Conservation (phyloP, 2,329 filamentous ascomycete genomes). For the Aspergillus ibericus region DNA sequence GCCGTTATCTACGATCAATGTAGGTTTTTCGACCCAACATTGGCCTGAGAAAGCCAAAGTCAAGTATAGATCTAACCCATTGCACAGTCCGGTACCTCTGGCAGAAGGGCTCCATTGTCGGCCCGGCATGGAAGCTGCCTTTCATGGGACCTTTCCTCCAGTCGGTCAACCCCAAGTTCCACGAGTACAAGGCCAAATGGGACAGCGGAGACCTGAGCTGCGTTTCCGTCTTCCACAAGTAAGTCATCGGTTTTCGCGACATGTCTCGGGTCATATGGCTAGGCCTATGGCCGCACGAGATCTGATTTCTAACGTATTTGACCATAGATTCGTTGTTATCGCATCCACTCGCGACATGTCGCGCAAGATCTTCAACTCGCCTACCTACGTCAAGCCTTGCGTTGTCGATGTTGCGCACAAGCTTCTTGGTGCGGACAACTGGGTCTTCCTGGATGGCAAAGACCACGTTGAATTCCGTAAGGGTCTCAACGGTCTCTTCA, state of each 20-base stretch:
- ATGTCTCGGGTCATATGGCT: background rate
- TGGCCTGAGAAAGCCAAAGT: background rate
- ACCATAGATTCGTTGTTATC: constrained; percentile 80
- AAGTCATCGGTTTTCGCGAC: constrained; percentile 35
- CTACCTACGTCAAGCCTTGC: constrained; percentile 87
- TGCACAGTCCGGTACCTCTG: constrained; percentile 70
- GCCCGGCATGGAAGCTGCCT: constrained; percentile 73
- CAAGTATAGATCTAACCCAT: background rate
- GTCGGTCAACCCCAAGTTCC: constrained; percentile 88
- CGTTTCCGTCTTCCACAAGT: constrained; percentile 99
- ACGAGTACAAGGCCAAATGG: constrained; percentile 92
- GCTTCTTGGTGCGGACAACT: constrained; percentile 87
- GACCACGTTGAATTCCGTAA: constrained; percentile 96
- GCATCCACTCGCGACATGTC: constrained; percentile 93
- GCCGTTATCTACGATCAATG: constrained; percentile 86
- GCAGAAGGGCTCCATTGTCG: constrained; percentile 73
- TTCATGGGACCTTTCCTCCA: constrained; percentile 96
- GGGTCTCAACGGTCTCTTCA: constrained; percentile 92
- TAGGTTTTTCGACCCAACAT: constrained; percentile 50
- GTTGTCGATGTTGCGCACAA: constrained; percentile 94
- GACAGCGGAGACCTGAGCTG: constrained; percentile 86
- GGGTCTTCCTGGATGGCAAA: constrained; percentile 96
- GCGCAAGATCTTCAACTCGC: constrained; percentile 95
- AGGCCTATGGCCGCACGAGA: background rate
- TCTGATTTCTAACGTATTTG: background rate